Percentiles rank a stretch among this genome's conserved stretches.
Evolutionary conservation across 208 protist species (phyloP).

Genomic region (Acanthamoeba castellanii): DNA sequence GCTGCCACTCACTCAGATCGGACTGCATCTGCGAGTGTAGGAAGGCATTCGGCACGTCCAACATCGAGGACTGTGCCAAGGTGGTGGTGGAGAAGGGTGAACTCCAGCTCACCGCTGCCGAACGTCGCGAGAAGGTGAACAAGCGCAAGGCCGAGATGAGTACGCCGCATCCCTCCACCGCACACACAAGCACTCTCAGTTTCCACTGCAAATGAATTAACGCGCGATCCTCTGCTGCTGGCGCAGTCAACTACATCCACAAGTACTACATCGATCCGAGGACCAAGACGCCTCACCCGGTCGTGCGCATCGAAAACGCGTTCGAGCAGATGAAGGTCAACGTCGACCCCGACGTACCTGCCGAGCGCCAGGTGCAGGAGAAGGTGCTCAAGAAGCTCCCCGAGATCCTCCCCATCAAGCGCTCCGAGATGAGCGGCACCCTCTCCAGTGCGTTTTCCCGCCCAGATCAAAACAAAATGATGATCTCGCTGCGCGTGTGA

Average conservation of each 20-base stretch:
- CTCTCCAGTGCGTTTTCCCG: background rate
- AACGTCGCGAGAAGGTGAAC: background rate
- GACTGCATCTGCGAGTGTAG: background rate
- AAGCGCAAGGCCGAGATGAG: constrained; percentile 12
- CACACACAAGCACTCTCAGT: background rate
- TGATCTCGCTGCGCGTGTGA: no score
- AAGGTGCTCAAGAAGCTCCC: constrained; percentile 56
- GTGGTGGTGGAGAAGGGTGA: constrained; percentile 48
- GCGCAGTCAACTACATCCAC: constrained; percentile 47
- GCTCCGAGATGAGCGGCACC: background rate
- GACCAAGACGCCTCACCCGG: constrained; percentile 37
- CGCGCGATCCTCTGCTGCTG: no score
- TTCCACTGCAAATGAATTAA: background rate
- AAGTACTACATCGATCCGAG: constrained; percentile 46
- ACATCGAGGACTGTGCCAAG: constrained; percentile 33
- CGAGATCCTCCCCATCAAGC: constrained; percentile 47
- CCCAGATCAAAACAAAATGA: background rate
- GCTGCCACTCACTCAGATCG: background rate
- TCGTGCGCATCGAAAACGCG: constrained; percentile 48
- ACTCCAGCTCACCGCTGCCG: constrained; percentile 14
- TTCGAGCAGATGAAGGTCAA: constrained; percentile 33
- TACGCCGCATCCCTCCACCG: background rate
- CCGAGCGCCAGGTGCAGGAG: constrained; percentile 56
- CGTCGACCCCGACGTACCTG: constrained; percentile 10
- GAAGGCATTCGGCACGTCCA: constrained; percentile 12